phyloP scores from a whole-genome alignment of 192 early-diverging fungal genomes.

The Coemansia sp. region DNA sequence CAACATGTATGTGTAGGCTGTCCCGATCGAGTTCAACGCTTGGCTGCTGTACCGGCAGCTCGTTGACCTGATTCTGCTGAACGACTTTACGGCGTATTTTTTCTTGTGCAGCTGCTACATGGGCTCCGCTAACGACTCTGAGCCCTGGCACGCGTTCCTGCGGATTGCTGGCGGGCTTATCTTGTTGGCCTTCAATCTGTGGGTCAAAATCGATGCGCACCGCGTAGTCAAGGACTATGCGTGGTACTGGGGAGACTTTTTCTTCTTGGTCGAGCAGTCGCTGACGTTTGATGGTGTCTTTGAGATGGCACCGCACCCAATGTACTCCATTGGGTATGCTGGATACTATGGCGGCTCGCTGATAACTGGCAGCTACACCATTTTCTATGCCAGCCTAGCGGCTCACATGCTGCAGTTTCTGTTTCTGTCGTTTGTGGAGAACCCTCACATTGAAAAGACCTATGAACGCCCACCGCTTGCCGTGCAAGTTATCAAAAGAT shows the following conservation, averaged over 20 bases:
- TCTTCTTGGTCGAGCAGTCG: slow-evolving; percentile 91
- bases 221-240: slow-evolving; percentile 96
- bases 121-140: slow-evolving; percentile 63
- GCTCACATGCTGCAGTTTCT: slow-evolving; percentile 87
- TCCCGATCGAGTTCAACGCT: slow-evolving; percentile 92
- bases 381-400: slow-evolving; percentile 84
- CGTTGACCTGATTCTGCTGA: slow-evolving; percentile 90
- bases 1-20: slow-evolving; percentile 28
- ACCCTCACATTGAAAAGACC: slow-evolving; percentile 79
- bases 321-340: slow-evolving; percentile 97
- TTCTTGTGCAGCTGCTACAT: slow-evolving; percentile 77
- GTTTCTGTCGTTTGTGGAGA: slow-evolving; percentile 90
- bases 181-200: slow-evolving; percentile 87
- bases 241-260: slow-evolving; percentile 99
- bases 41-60: slow-evolving; percentile 95
- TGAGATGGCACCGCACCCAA: slow-evolving; percentile 97
- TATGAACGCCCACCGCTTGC: slow-evolving; percentile 59
- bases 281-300: slow-evolving; percentile 91
- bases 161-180: slow-evolving; percentile 77
- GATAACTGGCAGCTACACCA: slow-evolving; percentile 87
- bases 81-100: slow-evolving; percentile 91
- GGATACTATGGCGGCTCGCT: slow-evolving; percentile 94
- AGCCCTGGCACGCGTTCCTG: slow-evolving; percentile 63
- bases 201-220: slow-evolving; percentile 95
- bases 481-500: slow-evolving; percentile 47